Base-by-base conservation (phyloP, 768 basidiomycete genomes). In the Terana coerulea region DNA sequence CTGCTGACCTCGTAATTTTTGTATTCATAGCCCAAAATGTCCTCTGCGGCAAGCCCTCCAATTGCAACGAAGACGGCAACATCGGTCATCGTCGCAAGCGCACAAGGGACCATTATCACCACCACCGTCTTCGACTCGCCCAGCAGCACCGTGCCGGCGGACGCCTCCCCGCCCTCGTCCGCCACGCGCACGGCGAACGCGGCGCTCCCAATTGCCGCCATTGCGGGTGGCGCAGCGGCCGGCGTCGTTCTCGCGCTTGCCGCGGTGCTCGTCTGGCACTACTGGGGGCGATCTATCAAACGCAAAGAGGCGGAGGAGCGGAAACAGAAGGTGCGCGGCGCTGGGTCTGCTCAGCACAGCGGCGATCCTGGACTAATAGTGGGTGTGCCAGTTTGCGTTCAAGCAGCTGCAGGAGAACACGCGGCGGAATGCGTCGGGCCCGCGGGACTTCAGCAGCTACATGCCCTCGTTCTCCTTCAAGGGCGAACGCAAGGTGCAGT, bases 151-250 rank as follows among this genome's bases (percentile, higher is more conserved):
- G 52, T 46, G 22, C 12, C 12, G 24, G 12, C 55, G 2, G 47
- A 55, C 0, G 53, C 46, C 14, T 42, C 44, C 10, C n/a, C n/a
- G n/a, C n/a, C n/a, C n/a, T 53, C 42, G 5, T 34, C 14, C 24
- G 40, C 9, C 28, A 34, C 36, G 1, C 44, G 19, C 25, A 34
- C 21, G 15, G 5, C 55, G 25, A 21, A 24, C 59, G 29, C n/a
- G 0, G 19, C 57, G 30, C 55, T 80, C 6, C 80, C 80, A 7
- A 61, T 81, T 9, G 74, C 61, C 10, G 74, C 77, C 10, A 76
- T 83, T 53, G 76, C 68, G 5, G 79, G 79, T 5, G 80, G 80
- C 8, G 65, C 72, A 0, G 68, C 61, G 2, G 80, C 68, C 0
- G 82, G 82, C 19, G 68, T 72, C 26, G 46, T 72, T 7, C 66